A percentile compares a stretch with the other conserved stretches of the same genome.
These are phyloP conservation scores for Candida broadrunensis DNA, from an alignment of 805 yeast species.

Conservation along the genomic window DNA sequence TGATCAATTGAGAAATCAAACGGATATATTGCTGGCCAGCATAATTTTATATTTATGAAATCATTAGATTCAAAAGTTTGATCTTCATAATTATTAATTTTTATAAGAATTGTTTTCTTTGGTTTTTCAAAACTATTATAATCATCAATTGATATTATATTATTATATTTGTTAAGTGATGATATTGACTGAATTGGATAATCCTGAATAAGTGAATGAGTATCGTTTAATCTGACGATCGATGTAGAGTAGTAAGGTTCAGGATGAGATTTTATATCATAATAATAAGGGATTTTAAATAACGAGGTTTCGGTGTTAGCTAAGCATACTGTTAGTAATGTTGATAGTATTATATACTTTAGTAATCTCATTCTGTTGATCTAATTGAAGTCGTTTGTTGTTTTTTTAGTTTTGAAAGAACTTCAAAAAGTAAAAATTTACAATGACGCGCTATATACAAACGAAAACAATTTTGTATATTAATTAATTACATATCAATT, in stretches of 20 bases:
- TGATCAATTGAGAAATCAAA: constrained; percentile 21
- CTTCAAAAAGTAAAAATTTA: too few relatives aligned
- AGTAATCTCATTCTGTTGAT: too few relatives aligned
- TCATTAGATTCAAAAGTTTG: constrained; percentile 21
- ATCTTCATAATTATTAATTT: constrained; percentile 32
- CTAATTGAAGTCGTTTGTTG: too few relatives aligned
- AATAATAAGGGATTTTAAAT: constrained; percentile 31
- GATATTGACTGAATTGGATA: constrained; percentile 22
- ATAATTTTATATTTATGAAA: constrained; percentile 24
- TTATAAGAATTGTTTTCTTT: constrained; percentile 19
- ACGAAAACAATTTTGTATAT: too few relatives aligned
- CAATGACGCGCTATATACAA: too few relatives aligned
- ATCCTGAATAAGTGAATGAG: constrained; percentile 18
- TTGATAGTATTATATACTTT: too few relatives aligned
- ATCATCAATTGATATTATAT: constrained; percentile 1
- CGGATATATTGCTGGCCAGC: constrained; percentile 37
- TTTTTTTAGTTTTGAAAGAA: too few relatives aligned
- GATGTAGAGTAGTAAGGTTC: not conserved
- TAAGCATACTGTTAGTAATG: constrained; percentile 1
- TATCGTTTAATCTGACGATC: constrained; percentile 14
- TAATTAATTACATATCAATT: not conserved
- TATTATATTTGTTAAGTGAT: constrained; percentile 1
- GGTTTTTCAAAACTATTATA: constrained; percentile 9
- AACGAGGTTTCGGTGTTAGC: constrained; percentile 40
- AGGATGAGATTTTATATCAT: constrained; percentile 23